Evolutionary conservation across 805 yeast genomes (phyloP).

Genomic region (Candida rishiriensis): DNA sequence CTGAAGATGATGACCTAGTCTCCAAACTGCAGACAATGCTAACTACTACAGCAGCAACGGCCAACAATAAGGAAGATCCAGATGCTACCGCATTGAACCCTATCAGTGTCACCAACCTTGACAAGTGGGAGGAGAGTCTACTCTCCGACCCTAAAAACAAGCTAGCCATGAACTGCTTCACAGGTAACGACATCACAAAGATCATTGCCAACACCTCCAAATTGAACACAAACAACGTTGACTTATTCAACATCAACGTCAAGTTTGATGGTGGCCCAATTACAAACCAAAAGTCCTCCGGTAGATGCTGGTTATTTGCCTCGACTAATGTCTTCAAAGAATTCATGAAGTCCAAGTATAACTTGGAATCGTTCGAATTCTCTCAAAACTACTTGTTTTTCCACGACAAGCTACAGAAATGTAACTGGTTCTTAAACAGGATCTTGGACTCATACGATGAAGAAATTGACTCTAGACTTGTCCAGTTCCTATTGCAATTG

Average conservation of each 20-base stretch:
- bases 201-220: conserved; percentile 36
- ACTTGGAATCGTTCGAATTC: conserved; percentile 65
- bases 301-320: conserved; percentile 90
- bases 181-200: conserved; percentile 40
- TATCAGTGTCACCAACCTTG: conserved; percentile 29
- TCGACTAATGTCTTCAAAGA: conserved; percentile 72
- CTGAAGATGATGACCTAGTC: conserved; percentile 29
- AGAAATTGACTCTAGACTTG: conserved; percentile 66
- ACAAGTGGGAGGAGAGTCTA: conserved; percentile 43
- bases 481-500: conserved; percentile 56
- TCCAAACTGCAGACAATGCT: conserved; percentile 26
- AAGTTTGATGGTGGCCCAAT: conserved; percentile 57
- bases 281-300: conserved; percentile 71
- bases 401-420: conserved; percentile 83
- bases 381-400: conserved; percentile 79
- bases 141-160: conserved; percentile 44
- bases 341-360: conserved; percentile 56
- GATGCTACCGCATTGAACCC: conserved; percentile 23
- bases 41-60: not conserved
- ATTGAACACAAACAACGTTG: conserved; percentile 26
- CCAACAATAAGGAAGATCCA: conserved; percentile 4
- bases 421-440: conserved; percentile 75
- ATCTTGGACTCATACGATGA: conserved; percentile 63
- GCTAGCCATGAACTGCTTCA: conserved; percentile 51
- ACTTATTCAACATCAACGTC: conserved; percentile 42